Base-by-base conservation (phyloP, 1,284 basidiomycete genomes). In the Amylostereum chailletii region DNA sequence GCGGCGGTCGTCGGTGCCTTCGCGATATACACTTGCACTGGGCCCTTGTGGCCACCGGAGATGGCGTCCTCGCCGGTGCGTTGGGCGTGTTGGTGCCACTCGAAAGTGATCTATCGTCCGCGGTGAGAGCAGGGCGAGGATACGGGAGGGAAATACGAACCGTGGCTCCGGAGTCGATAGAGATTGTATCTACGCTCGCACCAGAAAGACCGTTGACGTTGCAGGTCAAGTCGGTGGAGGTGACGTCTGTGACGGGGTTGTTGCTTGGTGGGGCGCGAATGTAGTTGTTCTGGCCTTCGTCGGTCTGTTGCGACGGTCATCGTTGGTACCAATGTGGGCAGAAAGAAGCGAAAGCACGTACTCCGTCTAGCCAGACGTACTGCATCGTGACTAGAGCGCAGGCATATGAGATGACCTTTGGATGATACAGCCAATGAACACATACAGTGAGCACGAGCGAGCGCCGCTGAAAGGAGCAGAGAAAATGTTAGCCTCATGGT, bases 1-100 rank as follows among this genome's bases (percentile, higher is more conserved):
- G 67, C 69, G 3, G 68, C 74, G 4, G 69, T 66, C 1, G 69
- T 68, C 1, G 74, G 71, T 5, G 74, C 74, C 55, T 76, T 74
- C 44, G 75, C 75, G 49, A 76, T 64, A 56, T 74, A 77, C 4
- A 77, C 73, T 49, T 69, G 70, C 4, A 76, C 72, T 3, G 74
- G 65, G 6, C 74, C 74, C 55, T 75, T 76, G 66, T 76, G 75
- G 2, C 75, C 75, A 32, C 60, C 66, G 33, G 74, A 73, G 53
- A 77, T 76, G 29, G 75, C 59, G 53, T 77, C 75, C 57, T 77
- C 75, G 39, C 74, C 75, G 3, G 72, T 75, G n/a, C 75, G 69
- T 51, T 74, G 71, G 8, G 56, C 71, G 51, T 76, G 70, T 51
- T 72, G 71, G 57, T 72, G 70, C 70, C 70, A 72, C 55, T 72